Conservation (phyloP, 2,329 filamentous ascomycete genomes). For the Monosporascus sp. region DNA sequence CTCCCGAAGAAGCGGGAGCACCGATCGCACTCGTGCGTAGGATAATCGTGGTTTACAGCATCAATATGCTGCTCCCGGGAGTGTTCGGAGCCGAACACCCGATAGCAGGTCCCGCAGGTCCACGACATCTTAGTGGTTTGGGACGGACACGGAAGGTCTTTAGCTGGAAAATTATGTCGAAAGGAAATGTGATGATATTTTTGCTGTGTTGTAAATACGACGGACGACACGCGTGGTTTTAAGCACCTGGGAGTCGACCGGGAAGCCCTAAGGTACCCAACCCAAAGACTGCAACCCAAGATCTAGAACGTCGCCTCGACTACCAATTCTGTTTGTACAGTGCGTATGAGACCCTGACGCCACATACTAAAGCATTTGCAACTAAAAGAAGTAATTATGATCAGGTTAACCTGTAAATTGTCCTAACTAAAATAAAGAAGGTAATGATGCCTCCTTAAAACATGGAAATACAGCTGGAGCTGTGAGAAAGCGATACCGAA, state of each 20-base stretch:
- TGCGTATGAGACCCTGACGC: too few relatives aligned
- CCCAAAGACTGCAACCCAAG: too few relatives aligned
- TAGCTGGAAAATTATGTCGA: background rate
- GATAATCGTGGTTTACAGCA: slow-evolving; percentile 6
- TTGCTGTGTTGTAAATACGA: background rate
- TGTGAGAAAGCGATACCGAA: too few relatives aligned
- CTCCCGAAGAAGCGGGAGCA: slow-evolving; percentile 12
- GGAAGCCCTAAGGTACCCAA: too few relatives aligned
- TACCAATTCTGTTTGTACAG: too few relatives aligned
- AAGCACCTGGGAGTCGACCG: background rate
- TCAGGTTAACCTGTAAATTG: too few relatives aligned
- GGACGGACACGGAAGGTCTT: background rate
- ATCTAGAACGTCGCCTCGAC: too few relatives aligned
- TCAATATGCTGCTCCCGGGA: slow-evolving; percentile 14
- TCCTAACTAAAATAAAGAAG: too few relatives aligned
- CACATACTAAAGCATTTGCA: too few relatives aligned
- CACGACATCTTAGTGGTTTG: background rate
- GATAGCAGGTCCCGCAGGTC: background rate
- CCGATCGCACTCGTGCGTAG: slow-evolving; percentile 14
- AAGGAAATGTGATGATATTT: background rate
- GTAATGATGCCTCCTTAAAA: too few relatives aligned
- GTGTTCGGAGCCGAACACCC: background rate
- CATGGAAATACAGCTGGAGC: too few relatives aligned
- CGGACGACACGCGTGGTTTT: background rate
- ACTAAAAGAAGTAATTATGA: too few relatives aligned